Evolutionary conservation across 2,329 filamentous ascomycete genomes (phyloP).

Genomic region (Triangularia verruculosa): DNA sequence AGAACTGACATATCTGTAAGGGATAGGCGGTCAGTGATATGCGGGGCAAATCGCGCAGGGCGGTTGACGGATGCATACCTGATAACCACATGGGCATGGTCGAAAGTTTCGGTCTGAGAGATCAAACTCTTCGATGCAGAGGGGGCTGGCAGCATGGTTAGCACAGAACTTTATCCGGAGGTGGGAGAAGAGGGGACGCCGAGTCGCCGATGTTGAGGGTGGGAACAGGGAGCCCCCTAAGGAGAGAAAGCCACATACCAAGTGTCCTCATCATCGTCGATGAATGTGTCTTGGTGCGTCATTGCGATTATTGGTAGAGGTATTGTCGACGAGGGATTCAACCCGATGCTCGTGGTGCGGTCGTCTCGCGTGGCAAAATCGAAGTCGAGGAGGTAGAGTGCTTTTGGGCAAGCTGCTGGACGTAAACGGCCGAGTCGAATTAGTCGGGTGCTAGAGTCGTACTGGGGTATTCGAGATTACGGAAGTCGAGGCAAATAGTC

Average conservation of each 20-base stretch:
- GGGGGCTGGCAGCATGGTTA: conserved; percentile 60
- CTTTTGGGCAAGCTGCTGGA: conserved; percentile 15
- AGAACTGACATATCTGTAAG: conserved; percentile 93
- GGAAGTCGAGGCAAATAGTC: neutral
- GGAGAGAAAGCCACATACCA: conserved; percentile 49
- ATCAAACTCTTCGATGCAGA: conserved; percentile 99
- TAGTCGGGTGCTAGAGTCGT: neutral
- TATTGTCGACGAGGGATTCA: neutral
- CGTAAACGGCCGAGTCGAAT: conserved; percentile 2
- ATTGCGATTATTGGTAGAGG: conserved; percentile 37
- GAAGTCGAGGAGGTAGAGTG: neutral
- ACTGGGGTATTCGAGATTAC: neutral
- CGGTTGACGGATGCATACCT: conserved; percentile 56
- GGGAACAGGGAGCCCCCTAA: conserved; percentile 12
- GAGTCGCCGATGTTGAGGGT: conserved; percentile 8
- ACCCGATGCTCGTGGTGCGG: neutral
- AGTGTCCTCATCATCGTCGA: conserved; percentile 68
- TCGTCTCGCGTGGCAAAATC: conserved; percentile 1
- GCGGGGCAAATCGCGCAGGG: neutral
- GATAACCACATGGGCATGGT: conserved; percentile 96
- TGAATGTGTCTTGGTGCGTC: conserved; percentile 67
- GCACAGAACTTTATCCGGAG: conserved; percentile 7
- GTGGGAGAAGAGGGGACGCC: conserved; percentile 12
- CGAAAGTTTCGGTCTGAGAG: conserved; percentile 95
- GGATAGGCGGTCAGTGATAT: conserved; percentile 10